Evolutionary conservation across 164 flowering plant species (phyloP).

Genomic region (Dillenia suffruticosa): DNA sequence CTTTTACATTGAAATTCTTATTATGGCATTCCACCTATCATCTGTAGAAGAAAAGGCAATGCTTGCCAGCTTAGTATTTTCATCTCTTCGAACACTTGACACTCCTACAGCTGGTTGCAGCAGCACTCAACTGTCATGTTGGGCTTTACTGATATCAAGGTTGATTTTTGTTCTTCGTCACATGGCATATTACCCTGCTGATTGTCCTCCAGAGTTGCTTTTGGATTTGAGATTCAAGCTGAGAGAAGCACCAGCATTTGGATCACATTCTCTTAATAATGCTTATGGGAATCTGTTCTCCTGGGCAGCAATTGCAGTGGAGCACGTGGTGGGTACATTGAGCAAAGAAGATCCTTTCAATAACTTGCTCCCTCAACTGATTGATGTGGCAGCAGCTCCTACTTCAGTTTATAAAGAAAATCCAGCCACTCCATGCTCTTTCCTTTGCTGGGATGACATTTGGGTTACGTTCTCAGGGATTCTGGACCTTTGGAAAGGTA

Average conservation of each 20-base stretch:
- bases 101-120: constrained; percentile 32
- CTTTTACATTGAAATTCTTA: constrained; percentile 80
- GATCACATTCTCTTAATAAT: constrained; percentile 17
- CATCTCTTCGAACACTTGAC: constrained; percentile 39
- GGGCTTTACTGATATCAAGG: constrained; percentile 84
- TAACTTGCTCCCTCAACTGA: constrained; percentile 52
- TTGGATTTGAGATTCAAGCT: constrained; percentile 62
- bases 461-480: constrained; percentile 43
- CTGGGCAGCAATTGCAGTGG: constrained; percentile 50
- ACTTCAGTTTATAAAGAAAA: constrained; percentile 39
- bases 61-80: constrained; percentile 44
- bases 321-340: constrained; percentile 38
- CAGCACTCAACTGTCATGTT: constrained; percentile 59
- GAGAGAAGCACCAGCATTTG: constrained; percentile 41
- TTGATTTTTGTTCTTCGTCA: constrained; percentile 77
- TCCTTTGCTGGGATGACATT: constrained; percentile 52
- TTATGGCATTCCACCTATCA: constrained; percentile 84
- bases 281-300: constrained; percentile 36
- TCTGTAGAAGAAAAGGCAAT: constrained; percentile 54
- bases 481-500: constrained; percentile 74
- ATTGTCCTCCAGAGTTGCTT: constrained; percentile 69
- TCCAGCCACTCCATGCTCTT: constrained; percentile 28
- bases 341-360: constrained; percentile 41
- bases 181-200: constrained; percentile 56
- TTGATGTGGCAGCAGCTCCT: constrained; percentile 52